A percentile compares a stretch with the other conserved stretches of the same genome.
These are phyloP conservation scores for Rhododendron simsii DNA, from an alignment of 148 eudicot genomes.

Conservation along the genomic window DNA sequence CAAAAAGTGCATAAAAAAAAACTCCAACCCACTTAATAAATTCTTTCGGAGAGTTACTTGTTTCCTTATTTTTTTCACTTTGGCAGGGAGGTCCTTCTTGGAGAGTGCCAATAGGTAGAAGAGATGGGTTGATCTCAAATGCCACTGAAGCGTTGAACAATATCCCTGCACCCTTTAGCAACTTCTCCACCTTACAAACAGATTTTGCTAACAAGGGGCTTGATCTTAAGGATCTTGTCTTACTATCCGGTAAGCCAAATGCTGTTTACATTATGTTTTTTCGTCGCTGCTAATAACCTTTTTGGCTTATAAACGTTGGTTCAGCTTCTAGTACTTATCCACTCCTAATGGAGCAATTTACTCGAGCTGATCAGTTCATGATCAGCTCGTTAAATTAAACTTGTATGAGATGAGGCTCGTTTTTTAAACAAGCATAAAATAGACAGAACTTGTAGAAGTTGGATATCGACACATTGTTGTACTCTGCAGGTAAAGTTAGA, in stretches of 20 bases:
- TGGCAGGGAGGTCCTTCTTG: constrained; percentile 39
- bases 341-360: background rate
- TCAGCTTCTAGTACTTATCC: background rate
- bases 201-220: constrained; percentile 38
- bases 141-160: constrained; percentile 32
- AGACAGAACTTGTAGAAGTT: background rate
- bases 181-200: constrained; percentile 26
- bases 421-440: background rate
- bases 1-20: background rate
- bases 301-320: background rate
- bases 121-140: constrained; percentile 40
- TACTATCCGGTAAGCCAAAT: constrained; percentile 33
- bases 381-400: too few relatives aligned
- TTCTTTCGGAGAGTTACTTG: background rate
- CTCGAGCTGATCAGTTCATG: background rate
- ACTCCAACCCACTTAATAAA: background rate
- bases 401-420: background rate
- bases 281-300: background rate
- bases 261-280: background rate
- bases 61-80: background rate
- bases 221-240: constrained; percentile 33
- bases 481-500: background rate
- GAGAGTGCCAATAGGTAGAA: constrained; percentile 46
- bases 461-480: background rate
- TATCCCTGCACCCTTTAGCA: constrained; percentile 33